These are phyloP conservation scores for Chaetomium sp. DNA, from an alignment of 2,329 filamentous ascomycete species.

Conservation along the genomic window DNA sequence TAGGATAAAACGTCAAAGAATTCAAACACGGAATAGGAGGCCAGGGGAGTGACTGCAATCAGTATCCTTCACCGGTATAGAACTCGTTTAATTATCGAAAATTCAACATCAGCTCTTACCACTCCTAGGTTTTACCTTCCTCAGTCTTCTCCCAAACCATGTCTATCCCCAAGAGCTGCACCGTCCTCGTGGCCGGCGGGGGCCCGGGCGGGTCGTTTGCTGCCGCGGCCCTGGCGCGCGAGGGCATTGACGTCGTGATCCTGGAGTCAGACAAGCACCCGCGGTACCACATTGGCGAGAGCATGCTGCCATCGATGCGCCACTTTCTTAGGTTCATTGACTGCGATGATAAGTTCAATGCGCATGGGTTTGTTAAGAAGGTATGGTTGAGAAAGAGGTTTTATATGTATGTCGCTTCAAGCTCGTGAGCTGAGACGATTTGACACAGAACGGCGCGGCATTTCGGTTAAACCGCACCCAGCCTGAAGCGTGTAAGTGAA, in stretches of 20 bases:
- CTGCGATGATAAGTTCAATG: constrained; percentile 33
- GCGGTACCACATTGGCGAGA: constrained; percentile 34
- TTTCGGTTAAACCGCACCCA: constrained; percentile 31
- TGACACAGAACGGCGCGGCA: constrained; percentile 31
- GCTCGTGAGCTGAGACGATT: too few relatives aligned
- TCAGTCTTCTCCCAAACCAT: not conserved
- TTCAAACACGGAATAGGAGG: too few relatives aligned
- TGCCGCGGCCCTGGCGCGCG: constrained; percentile 36
- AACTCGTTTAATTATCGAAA: too few relatives aligned
- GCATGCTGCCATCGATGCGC: constrained; percentile 34
- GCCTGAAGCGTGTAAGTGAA: not conserved
- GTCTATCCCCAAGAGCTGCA: constrained; percentile 24
- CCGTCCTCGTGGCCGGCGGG: constrained; percentile 38
- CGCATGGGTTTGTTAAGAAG: constrained; percentile 35
- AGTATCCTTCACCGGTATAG: too few relatives aligned
- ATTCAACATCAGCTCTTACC: too few relatives aligned
- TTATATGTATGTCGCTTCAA: too few relatives aligned
- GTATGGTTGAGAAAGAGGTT: not conserved
- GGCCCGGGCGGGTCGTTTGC: constrained; percentile 42
- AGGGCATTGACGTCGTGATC: constrained; percentile 38
- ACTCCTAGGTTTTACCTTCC: too few relatives aligned
- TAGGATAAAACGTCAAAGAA: too few relatives aligned
- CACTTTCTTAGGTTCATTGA: constrained; percentile 41
- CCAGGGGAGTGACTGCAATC: too few relatives aligned
- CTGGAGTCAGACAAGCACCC: constrained; percentile 36